phyloP scores from a whole-genome alignment of 23 red algal species.

The Gracilaria domingensis region DNA sequence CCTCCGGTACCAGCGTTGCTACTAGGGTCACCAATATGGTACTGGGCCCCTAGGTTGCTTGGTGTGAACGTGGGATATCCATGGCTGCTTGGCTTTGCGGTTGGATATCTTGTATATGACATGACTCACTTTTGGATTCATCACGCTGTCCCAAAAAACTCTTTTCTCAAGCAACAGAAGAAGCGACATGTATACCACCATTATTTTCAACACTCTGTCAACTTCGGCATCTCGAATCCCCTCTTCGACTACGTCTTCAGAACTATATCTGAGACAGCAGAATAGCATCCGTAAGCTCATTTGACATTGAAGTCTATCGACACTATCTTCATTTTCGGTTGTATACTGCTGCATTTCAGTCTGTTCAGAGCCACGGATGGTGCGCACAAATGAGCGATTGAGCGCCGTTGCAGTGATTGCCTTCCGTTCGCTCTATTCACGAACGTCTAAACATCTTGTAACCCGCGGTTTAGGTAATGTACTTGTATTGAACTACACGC shows the following conservation, averaged over 20 bases:
- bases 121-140: slow-evolving; percentile 99
- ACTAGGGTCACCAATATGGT: slow-evolving; percentile 88
- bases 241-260: slow-evolving; percentile 88
- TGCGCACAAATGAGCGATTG: too few species aligned
- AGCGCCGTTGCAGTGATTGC: too few species aligned
- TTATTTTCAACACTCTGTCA: slow-evolving; percentile 83
- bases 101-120: slow-evolving; percentile 95
- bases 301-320: not conserved
- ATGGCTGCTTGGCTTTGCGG: slow-evolving; percentile 85
- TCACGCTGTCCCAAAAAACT: slow-evolving; percentile 65
- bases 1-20: slow-evolving; percentile 92
- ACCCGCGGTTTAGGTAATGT: too few species aligned
- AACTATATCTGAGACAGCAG: slow-evolving; percentile 68
- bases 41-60: slow-evolving; percentile 45
- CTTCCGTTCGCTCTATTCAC: too few species aligned
- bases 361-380: too few species aligned
- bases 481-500: too few species aligned
- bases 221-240: slow-evolving; percentile 94
- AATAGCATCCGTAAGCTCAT: not conserved
- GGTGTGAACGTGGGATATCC: slow-evolving; percentile 74
- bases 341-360: not conserved
- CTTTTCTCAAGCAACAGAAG: slow-evolving; percentile 90
- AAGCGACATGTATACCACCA: slow-evolving; percentile 93
- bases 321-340: not conserved
- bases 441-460: too few species aligned